These are phyloP conservation scores for Podaxis rugospora DNA, from an alignment of 768 basidiomycete genomes.

Conservation along the genomic window DNA sequence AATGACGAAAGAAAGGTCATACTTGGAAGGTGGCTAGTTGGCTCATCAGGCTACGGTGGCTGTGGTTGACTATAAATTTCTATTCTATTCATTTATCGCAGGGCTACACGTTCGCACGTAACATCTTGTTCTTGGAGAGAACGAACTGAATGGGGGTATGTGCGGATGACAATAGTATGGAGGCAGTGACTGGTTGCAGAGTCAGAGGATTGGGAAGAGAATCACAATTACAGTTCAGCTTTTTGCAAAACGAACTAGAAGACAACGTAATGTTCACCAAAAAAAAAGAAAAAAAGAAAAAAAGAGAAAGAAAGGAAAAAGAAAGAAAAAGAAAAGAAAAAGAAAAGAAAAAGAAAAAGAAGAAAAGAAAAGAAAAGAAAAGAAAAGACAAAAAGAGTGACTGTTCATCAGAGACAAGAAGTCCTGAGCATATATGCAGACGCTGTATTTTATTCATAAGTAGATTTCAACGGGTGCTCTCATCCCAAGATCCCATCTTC, in stretches of 20 bases:
- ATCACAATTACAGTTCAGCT: neutral
- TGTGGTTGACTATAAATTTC: neutral
- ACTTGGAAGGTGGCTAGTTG: neutral
- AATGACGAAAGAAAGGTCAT: neutral
- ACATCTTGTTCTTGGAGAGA: neutral
- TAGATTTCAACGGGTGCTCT: constrained; percentile 24
- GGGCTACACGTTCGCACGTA: neutral
- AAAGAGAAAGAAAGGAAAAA: neutral
- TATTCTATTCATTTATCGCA: neutral
- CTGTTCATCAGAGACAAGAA: neutral
- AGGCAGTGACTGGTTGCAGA: neutral
- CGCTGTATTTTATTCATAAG: constrained; percentile 2
- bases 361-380: neutral
- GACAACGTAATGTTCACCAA: constrained; percentile 1
- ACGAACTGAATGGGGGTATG: neutral
- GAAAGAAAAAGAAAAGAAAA: neutral
- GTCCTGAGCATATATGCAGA: neutral
- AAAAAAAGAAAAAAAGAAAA: neutral
- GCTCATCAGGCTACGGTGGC: neutral
- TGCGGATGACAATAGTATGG: neutral
- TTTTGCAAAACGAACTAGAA: neutral
- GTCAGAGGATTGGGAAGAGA: neutral
- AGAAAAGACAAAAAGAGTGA: constrained; percentile 5
- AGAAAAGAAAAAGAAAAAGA: neutral
- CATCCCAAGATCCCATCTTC: constrained; percentile 71